Base-by-base conservation (phyloP, 2,329 filamentous ascomycete species). In the Leptosphaerulina australis region DNA sequence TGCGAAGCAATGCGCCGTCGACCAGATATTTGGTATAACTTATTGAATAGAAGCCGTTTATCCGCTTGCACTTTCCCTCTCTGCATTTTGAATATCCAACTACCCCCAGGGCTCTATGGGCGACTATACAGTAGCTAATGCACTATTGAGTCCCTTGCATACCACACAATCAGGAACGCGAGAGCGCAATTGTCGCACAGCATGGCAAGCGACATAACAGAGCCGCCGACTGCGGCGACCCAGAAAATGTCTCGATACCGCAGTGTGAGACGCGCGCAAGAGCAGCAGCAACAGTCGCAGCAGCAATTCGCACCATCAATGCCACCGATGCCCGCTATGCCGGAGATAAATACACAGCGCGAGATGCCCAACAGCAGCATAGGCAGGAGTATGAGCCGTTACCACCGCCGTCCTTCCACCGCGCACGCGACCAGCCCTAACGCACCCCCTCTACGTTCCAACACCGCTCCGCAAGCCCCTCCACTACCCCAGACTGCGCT, bases 211-310 rank as follows among this genome's bases (percentile, higher is more conserved):
- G 67, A 68, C 46, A 60, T 58, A 50, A 54, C 65, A 34, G 51
- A 58, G 41, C 56, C 66, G 36, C 49, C 60, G 56, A 53, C 58
- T 37, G 52, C 58, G 31, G 34, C 59, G 50, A 43, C 60, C 44
- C 65, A 69, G 43, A 83, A 81, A 63, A 79, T 82, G 64, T 81
- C 81, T 45, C 78, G 83, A 31, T 86, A 86, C 69, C 76, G 82
- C 56, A 83, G 81, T 22, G 81, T 84, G 46, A 74, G 83, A 50
- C 76, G 76, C 55, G 73, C 73, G 17, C 70, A 74, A 44, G 66
- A 74, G 50, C 63, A 70, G 44, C 65, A 69, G 26, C 53, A 54
- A 14, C 52, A 48, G 9, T 43, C 53, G 26, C 48, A 64, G 36
- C 48, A 39, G 31, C 57, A 62, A 17, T 56, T 55, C 15, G 20